A percentile compares a stretch with the other conserved stretches of the same genome.
phyloP scores from a whole-genome alignment of 371 early-diverging fungal genomes.

The Dichotomocladium elegans region DNA sequence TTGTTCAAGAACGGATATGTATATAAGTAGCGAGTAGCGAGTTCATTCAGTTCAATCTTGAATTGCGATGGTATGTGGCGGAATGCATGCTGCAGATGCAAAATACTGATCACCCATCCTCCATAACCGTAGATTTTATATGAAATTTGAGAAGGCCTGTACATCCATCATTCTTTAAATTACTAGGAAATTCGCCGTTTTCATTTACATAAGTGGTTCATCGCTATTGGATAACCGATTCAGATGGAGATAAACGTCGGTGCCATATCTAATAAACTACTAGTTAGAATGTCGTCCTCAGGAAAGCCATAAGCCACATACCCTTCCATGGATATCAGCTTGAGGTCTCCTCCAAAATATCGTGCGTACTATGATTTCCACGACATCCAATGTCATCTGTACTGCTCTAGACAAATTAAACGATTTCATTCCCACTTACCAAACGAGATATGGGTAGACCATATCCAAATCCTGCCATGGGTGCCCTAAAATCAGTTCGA shows the following conservation, averaged over 20 bases:
- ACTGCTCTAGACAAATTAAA: neutral
- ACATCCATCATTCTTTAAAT: too few relatives aligned
- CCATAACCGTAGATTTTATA: too few relatives aligned
- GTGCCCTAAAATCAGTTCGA: constrained; percentile 91
- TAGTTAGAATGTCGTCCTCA: constrained; percentile 1
- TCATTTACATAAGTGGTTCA: constrained; percentile 75
- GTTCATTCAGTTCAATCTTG: too few relatives aligned
- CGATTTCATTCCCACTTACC: constrained; percentile 25
- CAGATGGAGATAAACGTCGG: constrained; percentile 94
- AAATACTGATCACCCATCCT: too few relatives aligned
- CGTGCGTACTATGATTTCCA: constrained; percentile 65
- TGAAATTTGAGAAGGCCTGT: too few relatives aligned
- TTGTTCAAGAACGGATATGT: too few relatives aligned
- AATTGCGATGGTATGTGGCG: too few relatives aligned
- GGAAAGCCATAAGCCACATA: constrained; percentile 30
- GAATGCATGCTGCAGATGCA: too few relatives aligned
- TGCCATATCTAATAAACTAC: constrained; percentile 73
- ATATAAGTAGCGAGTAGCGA: too few relatives aligned
- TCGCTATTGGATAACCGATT: constrained; percentile 87
- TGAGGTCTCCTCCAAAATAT: constrained; percentile 95
- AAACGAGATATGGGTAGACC: constrained; percentile 90
- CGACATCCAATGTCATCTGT: neutral
- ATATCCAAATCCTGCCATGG: constrained; percentile 97
- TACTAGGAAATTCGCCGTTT: too few relatives aligned
- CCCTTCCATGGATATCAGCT: constrained; percentile 95